Conservation (phyloP, 2,329 filamentous ascomycete genomes). For the Claviceps citrina region DNA sequence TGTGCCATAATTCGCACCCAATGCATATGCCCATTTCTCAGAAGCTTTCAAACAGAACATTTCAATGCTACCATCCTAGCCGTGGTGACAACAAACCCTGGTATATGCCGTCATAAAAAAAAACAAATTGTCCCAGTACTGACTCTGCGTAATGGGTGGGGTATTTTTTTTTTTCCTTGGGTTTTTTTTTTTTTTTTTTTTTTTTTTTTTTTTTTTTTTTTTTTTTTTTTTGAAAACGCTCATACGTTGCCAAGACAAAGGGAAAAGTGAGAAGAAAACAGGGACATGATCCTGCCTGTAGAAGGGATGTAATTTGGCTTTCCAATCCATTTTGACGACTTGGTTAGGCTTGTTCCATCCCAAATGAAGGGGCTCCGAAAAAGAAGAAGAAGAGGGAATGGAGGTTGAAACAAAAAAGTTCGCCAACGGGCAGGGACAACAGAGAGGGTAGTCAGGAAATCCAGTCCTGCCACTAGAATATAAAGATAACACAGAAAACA, state of each 20-base stretch:
- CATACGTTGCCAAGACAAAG: no score
- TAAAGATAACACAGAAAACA: not conserved
- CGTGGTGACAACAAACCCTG: not conserved
- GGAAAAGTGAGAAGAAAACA: no score
- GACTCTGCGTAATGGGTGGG: not conserved
- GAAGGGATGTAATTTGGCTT: no score
- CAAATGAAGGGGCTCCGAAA: no score
- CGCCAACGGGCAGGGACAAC: no score
- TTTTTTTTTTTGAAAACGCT: no score
- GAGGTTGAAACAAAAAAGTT: no score
- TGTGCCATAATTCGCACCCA: not conserved
- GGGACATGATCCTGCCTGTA: no score
- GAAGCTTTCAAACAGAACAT: conserved; percentile 1
- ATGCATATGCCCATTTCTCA: conserved; percentile 1
- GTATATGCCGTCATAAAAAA: conserved; percentile 1
- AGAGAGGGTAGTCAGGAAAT: not conserved
- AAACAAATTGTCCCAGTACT: conserved; percentile 2
- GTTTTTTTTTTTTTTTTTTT: not conserved
- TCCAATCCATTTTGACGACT: no score
- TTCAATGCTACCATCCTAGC: conserved; percentile 1
- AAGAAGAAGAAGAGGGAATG: not conserved
- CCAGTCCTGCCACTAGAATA: conserved; percentile 1
- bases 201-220: not conserved
- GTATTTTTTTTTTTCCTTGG: conserved; percentile 3
- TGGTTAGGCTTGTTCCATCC: no score